These are phyloP conservation scores for Colletotrichum costaricense DNA, from an alignment of 2,329 filamentous ascomycete genomes.

Conservation along the genomic window DNA sequence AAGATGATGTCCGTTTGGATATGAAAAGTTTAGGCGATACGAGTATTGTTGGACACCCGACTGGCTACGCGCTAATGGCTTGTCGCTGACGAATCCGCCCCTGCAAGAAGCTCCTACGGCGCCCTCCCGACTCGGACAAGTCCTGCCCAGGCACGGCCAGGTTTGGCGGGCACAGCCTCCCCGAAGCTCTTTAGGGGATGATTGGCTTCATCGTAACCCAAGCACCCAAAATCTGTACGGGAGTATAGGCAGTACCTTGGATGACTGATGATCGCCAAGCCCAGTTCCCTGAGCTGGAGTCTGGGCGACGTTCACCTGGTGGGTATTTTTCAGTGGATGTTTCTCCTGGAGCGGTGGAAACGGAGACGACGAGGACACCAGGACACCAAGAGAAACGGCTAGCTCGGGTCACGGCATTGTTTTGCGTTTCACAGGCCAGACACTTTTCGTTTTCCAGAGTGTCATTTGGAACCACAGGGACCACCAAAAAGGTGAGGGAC, in stretches of 20 bases:
- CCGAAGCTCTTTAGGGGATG: slow-evolving; percentile 12
- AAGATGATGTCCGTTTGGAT: background rate
- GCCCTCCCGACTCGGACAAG: slow-evolving; percentile 23
- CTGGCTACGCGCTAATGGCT: slow-evolving; percentile 6
- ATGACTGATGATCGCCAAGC: slow-evolving; percentile 29
- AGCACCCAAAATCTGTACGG: no score
- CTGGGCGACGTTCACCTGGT: slow-evolving; percentile 21
- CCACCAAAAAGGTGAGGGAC: background rate
- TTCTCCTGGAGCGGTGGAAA: slow-evolving; percentile 7
- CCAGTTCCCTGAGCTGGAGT: slow-evolving; percentile 23
- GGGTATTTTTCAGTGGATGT: slow-evolving; percentile 13
- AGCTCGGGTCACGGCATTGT: slow-evolving; percentile 25
- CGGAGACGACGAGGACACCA: background rate
- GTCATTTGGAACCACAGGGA: background rate
- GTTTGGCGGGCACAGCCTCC: slow-evolving; percentile 3
- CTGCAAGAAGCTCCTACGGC: background rate
- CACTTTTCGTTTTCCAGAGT: slow-evolving; percentile 19
- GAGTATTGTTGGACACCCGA: slow-evolving; percentile 20
- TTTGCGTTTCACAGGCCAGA: slow-evolving; percentile 33
- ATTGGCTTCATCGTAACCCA: slow-evolving; percentile 25
- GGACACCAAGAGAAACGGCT: slow-evolving; percentile 12
- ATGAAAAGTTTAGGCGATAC: slow-evolving; percentile 2
- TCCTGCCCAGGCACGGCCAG: slow-evolving; percentile 4
- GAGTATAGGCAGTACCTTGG: background rate
- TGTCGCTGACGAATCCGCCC: slow-evolving; percentile 25